Evolutionary conservation across 257 asterid species (phyloP), one percentile per base, ranked within the genome.

Genomic region (Perilla frutescens): DNA sequence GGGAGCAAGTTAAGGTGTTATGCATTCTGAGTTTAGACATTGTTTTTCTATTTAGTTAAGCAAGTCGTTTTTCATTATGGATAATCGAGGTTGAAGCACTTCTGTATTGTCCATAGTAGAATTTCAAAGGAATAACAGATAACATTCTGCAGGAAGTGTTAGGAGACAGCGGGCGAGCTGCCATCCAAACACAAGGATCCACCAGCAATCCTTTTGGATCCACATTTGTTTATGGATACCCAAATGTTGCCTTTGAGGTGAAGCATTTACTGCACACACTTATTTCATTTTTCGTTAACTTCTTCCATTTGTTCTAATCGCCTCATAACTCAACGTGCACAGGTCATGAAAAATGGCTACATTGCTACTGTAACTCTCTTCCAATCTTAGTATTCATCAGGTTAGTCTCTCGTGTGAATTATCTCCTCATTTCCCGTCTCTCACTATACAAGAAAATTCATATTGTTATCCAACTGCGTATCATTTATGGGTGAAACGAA

Each of bases 161-260:
- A 50, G 96, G 97, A 75, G 96, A 91, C 69, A 80, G 88, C 44
- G 96, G 96, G 37, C 84, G 90, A 79, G 96, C 97, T 44, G 96
- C 97, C 68, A 88, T 91, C 50, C 97, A 91, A 85, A 89, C 96
- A 37, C 97, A 91, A 70, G 96, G 97, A 72, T 89, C 96, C 62
- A 76, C 91, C 4, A 85, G 90, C 78, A 91, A 91, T 76, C 97
- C 97, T 7, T 91, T 91, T 62, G 97, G 97, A 70, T 88, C 96
- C 49, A 91, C 97, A 56, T 87, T 91, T 79, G 97, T 91, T 1
- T 91, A 89, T 75, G 97, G 96, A 62, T 91, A 91, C 80, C 97
- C 84, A 75, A 85, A 91, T 76, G 81, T 84, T 71, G 97, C 97
- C 71, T 85, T 91, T 12, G 96, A 91, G 97, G 97, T 91, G 75